Evolutionary conservation across 257 asterid species (phyloP).

Genomic region (Coffea eugenioides): DNA sequence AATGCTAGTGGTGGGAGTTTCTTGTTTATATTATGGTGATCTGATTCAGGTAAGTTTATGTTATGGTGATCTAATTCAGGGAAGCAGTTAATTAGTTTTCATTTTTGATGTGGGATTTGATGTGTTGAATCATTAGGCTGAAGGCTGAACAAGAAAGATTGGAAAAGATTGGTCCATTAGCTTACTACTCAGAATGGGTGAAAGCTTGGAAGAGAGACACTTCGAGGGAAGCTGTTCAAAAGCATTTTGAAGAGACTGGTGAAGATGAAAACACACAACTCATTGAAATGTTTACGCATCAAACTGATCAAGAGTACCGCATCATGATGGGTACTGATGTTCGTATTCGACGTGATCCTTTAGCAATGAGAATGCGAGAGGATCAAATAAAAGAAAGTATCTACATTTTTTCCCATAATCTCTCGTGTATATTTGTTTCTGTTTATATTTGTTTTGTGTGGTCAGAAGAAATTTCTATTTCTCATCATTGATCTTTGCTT

Average conservation of each 20-base stretch:
- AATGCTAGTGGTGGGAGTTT: neutral
- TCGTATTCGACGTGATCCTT: conserved; percentile 84
- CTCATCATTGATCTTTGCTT: too few relatives aligned
- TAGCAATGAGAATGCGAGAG: conserved; percentile 90
- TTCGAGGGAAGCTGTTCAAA: conserved; percentile 78
- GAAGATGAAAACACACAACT: conserved; percentile 90
- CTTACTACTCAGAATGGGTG: conserved; percentile 95
- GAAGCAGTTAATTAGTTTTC: conserved; percentile 3
- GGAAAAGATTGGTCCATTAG: conserved; percentile 66
- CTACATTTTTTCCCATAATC: neutral
- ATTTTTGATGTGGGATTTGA: conserved; percentile 23
- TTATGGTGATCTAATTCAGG: conserved; percentile 7
- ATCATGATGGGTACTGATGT: conserved; percentile 94
- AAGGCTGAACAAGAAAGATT: conserved; percentile 69
- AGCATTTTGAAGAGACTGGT: conserved; percentile 94
- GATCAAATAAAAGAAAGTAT: conserved; percentile 93
- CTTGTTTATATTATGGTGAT: conserved; percentile 3
- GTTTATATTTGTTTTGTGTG: too few relatives aligned
- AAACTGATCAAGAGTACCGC: conserved; percentile 88
- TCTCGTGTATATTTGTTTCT: neutral
- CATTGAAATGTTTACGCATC: conserved; percentile 74
- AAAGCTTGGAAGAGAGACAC: conserved; percentile 82
- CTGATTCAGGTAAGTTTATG: conserved; percentile 2
- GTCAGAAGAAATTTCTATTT: too few relatives aligned
- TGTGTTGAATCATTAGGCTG: conserved; percentile 49